Evolutionary conservation across 2,329 filamentous ascomycete genomes (phyloP), one percentile per base, ranked within the genome.

Genomic region (Aspergillus novoparasiticus): DNA sequence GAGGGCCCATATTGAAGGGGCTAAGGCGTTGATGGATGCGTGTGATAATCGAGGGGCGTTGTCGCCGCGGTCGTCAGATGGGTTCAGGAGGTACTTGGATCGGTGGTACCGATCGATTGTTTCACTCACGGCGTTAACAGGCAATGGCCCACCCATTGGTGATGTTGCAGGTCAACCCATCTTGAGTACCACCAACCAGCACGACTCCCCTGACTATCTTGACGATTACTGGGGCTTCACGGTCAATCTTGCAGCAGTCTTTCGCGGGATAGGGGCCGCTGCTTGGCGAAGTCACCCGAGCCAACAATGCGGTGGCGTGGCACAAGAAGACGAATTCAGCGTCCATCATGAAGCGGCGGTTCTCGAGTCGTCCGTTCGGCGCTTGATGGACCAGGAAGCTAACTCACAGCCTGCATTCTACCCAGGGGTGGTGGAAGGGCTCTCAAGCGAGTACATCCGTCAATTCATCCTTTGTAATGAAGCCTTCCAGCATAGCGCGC

Each of bases 211-310:
- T 6, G 74, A 78, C 46, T 79, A 79, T 64, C 64, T 80, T 19
- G 79, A 81, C 66, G 76, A 79, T 57, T 81, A 81, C 63, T 80
- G 76, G 72, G 79, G 79, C 0, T 81, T 80, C 62, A 79, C 78
- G 4, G 73, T 79, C 1, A 72, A 77, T 50, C 64, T 81, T 23
- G 73, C 78, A 1, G 69, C 72, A 30, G 72, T 79, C 19, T 79
- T 81, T 60, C 73, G 77, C 14, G 70, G 72, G 48, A 81, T 81
- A 30, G 78, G 79, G 9, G 73, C 73, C 12, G 75, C 73, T 23
- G 74, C 75, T 16, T 76, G 74, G 73, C 70, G 74, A 39, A 71
- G 64, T 16, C 71, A 72, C 45, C 71, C 71, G 54, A 57, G 57
- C 8, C 62, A 62, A 34, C 63, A 62, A 19, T 59, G 59, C 3